Conservation (phyloP, 2,329 filamentous ascomycete species). For the Biscogniauxia sp. region DNA sequence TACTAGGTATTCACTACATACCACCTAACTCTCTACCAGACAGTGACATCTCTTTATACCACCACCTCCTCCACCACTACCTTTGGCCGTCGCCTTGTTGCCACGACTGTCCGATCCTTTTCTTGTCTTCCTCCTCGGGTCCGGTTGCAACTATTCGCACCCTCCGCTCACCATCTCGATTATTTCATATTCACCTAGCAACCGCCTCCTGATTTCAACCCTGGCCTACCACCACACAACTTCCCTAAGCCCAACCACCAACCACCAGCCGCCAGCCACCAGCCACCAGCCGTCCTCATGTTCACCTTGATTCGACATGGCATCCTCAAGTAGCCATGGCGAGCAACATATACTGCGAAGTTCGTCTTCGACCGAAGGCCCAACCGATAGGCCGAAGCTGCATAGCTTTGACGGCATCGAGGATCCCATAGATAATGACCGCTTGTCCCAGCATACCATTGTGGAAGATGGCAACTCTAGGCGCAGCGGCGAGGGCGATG, state of each 20-base stretch:
- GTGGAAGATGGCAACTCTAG: slow-evolving; percentile 34
- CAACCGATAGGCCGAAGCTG: slow-evolving; percentile 33
- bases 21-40: not conserved
- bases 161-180: not conserved
- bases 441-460: slow-evolving; percentile 30
- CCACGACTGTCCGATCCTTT: not conserved
- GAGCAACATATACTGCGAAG: slow-evolving; percentile 27
- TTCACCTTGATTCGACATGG: slow-evolving; percentile 18
- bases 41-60: not conserved
- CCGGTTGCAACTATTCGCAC: not conserved
- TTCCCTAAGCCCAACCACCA: too few species aligned
- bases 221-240: too few species aligned
- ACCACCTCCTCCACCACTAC: not conserved
- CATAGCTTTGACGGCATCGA: slow-evolving; percentile 30
- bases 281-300: not conserved
- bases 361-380: slow-evolving; percentile 35
- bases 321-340: slow-evolving; percentile 18
- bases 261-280: too few species aligned
- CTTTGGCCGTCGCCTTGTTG: not conserved
- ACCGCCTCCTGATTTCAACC: too few species aligned
- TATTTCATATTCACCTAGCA: not conserved
- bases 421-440: slow-evolving; percentile 33
- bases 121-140: not conserved
- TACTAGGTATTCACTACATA: too few species aligned
- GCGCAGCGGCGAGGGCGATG: slow-evolving; percentile 41